Evolutionary conservation across 192 early-diverging fungal species (phyloP), one percentile per base, ranked within the genome.

Genomic region (Mortierella claussenii): DNA sequence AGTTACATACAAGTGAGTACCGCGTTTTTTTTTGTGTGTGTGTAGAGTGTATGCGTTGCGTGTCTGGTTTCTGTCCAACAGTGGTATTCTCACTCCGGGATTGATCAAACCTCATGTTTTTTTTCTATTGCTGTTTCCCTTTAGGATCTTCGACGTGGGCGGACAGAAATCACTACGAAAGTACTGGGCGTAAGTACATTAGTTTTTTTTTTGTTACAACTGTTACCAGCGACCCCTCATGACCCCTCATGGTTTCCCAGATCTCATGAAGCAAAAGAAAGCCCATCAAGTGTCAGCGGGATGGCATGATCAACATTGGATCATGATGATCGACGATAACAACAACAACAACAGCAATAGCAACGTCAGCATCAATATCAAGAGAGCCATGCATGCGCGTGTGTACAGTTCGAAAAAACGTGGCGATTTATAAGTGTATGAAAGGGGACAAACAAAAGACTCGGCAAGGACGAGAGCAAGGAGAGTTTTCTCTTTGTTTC

Each of bases 141-240:
- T n/a, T 65, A 80, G 85, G 24, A 86, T 92, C 53, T 91, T 79
- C 70, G 91, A 92, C 85, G 91, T 92, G 11, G 89, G 89, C 33
- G 91, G 91, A 18, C 91, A 91, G 69, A 83, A 87, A 28, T 81
- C 79, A 34, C 82, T 88, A 44, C 65, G 90, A 40, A 87, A 83
- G 62, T 84, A 88, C 68, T 92, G 90, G 90, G 85, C 87, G 80
- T 82, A 82, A 71, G 75, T 67, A 44, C 30, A 43, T 20, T 46
- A 17, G 57, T 47, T 45, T 67, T 53, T 55, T 40, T 42, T 59
- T 43, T 52, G 20, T 52, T 55, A 46, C 23, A 24, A 20, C 13
- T 26, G 5, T 56, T 26, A 44, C 51, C 51, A 3, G 13, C 51
- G 21, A 11, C n/a, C 26, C 30, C 31, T 58, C 12, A 42, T 51